Evolutionary conservation across 306 rosid species (phyloP).

Genomic region (Lathyrus aphaca): DNA sequence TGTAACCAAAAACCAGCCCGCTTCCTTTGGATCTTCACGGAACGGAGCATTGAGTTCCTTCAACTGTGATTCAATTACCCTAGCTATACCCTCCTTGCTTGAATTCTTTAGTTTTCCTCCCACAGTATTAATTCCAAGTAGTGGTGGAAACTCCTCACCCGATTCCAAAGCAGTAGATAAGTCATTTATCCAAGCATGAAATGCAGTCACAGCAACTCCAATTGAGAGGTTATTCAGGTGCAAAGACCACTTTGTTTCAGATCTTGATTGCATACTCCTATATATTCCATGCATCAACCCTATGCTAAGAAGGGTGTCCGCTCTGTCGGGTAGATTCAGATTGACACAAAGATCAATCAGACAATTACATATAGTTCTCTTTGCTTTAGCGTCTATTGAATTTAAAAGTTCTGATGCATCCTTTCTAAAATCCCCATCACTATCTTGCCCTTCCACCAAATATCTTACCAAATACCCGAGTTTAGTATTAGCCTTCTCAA

Average conservation of each 20-base stretch:
- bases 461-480: slow-evolving; percentile 69
- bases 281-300: slow-evolving; percentile 66
- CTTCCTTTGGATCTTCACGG: slow-evolving; percentile 72
- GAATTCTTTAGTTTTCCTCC: slow-evolving; percentile 82
- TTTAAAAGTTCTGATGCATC: slow-evolving; percentile 66
- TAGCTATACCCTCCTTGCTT: slow-evolving; percentile 67
- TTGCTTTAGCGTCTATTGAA: slow-evolving; percentile 56
- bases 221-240: slow-evolving; percentile 82
- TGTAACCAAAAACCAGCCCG: slow-evolving; percentile 85
- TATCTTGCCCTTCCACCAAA: slow-evolving; percentile 57
- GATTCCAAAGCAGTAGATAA: slow-evolving; percentile 60
- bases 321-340: slow-evolving; percentile 64
- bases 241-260: slow-evolving; percentile 79
- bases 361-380: slow-evolving; percentile 83
- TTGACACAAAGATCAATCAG: slow-evolving; percentile 81
- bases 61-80: slow-evolving; percentile 70
- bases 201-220: slow-evolving; percentile 83
- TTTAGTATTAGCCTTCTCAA: slow-evolving; percentile 63
- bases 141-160: slow-evolving; percentile 79
- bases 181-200: slow-evolving; percentile 85
- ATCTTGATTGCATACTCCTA: slow-evolving; percentile 64
- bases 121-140: slow-evolving; percentile 88
- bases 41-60: slow-evolving; percentile 80
- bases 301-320: slow-evolving; percentile 65
- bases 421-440: slow-evolving; percentile 52